Percentiles rank a stretch among this genome's conserved stretches.
Conservation (phyloP, 208 protist genomes). For the Blechomonas ayalai region DNA sequence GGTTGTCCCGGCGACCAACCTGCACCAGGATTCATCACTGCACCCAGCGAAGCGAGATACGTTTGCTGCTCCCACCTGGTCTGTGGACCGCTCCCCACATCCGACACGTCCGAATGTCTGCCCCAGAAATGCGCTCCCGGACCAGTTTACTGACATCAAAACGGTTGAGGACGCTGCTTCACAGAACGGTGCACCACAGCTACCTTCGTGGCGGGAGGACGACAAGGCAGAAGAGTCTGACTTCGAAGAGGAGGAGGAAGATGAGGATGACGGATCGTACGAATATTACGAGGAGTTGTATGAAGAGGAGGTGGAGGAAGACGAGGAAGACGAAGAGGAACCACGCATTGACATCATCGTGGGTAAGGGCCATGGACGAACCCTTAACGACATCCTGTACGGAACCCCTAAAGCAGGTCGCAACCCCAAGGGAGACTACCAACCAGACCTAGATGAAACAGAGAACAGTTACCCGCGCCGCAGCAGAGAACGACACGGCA, state of each 20-base stretch:
- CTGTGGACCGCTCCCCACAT: no score
- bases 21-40: no score
- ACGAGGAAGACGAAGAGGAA: conserved; percentile 61
- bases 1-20: no score
- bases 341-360: conserved; percentile 74
- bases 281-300: conserved; percentile 57
- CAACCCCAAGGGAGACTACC: conserved; percentile 4
- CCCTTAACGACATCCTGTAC: conserved; percentile 53
- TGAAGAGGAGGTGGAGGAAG: conserved; percentile 56
- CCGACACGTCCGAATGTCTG: no score
- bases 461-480: conserved; percentile 19
- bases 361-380: conserved; percentile 26
- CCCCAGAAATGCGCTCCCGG: no score
- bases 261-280: conserved; percentile 13
- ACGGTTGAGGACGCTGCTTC: no score
- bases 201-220: no score
- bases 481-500: conserved; percentile 6
- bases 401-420: conserved; percentile 41
- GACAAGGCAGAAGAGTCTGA: conserved; percentile 6
- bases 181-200: no score
- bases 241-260: conserved; percentile 1
- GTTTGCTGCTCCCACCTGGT: no score
- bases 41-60: no score
- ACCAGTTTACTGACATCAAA: no score
- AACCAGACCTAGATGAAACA: conserved; percentile 3